These are phyloP conservation scores for Penicillium malachiteum DNA, from an alignment of 495 filamentous ascomycete genomes.

Conservation along the genomic window DNA sequence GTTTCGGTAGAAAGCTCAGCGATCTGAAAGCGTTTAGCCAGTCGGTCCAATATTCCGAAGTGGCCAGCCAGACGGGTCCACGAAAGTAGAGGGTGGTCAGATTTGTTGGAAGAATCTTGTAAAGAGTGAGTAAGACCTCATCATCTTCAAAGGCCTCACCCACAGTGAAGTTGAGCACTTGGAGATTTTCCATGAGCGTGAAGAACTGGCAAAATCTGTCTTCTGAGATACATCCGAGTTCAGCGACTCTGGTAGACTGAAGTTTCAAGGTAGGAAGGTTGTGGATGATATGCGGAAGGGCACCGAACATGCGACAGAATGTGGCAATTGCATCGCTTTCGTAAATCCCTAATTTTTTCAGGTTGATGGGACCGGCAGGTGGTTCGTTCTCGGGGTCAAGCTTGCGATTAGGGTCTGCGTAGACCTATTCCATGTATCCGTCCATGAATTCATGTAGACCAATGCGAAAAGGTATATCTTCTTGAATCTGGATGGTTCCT, in stretches of 20 bases:
- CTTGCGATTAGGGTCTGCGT: neutral
- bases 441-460: slow-evolving; percentile 11
- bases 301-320: slow-evolving; percentile 19
- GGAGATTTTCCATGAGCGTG: slow-evolving; percentile 12
- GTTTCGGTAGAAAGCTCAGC: slow-evolving; percentile 11
- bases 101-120: slow-evolving; percentile 19
- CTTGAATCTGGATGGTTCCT: slow-evolving; percentile 17
- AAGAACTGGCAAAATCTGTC: slow-evolving; percentile 8
- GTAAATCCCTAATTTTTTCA: slow-evolving; percentile 23
- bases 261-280: slow-evolving; percentile 20
- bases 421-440: slow-evolving; percentile 12
- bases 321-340: slow-evolving; percentile 27
- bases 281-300: slow-evolving; percentile 22
- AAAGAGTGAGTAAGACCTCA: slow-evolving; percentile 11
- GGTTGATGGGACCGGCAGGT: slow-evolving; percentile 3
- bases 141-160: slow-evolving; percentile 23
- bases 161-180: slow-evolving; percentile 22
- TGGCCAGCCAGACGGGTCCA: slow-evolving; percentile 18
- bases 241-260: slow-evolving; percentile 23
- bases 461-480: too few species aligned
- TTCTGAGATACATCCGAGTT: slow-evolving; percentile 6
- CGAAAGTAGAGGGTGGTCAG: slow-evolving; percentile 21
- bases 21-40: slow-evolving; percentile 22
- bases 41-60: slow-evolving; percentile 17
- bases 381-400: slow-evolving; percentile 12